Base-by-base conservation (phyloP, 306 rosid genomes). In the Vigna nakashimae region DNA sequence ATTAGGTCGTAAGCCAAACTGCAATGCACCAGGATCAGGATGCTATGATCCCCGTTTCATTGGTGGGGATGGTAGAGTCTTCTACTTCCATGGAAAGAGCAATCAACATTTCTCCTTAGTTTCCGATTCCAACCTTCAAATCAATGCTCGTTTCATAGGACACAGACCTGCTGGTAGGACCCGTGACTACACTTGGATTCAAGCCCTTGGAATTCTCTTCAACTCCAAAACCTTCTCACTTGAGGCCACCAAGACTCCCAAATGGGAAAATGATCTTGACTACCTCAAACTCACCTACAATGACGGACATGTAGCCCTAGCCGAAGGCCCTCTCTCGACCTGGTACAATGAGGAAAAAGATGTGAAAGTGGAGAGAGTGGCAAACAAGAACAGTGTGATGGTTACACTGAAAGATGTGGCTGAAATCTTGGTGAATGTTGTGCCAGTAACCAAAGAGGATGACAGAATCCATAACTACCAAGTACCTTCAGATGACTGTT, bases 21-120 rank as follows among this genome's bases (percentile, higher is more conserved):
- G 89, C 82, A 83, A 87, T 57, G 81, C 87, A 20, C 89, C 87
- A 0, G 91, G 89, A 80, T 78, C 87, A 28, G 86, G 86, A 71
- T 85, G 87, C 65, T 65, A 63, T 26, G 91, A 85, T 71, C 91
- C 91, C 1, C 84, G 82, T 15, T 85, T 87, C 86, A 74, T 85
- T 6, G 89, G 88, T 1, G 88, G 88, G 5, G 86, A 87, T 65
- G 87, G 87, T 5, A 65, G 82, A 62, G 89, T 87, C 8, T 87
- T 85, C 80, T 82, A 85, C 45, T 87, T 85, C 84, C 91, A 85
- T 8, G 87, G 86, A 16, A 88, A 85, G 79, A 85, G 77, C 62
- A 83, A 83, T 4, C 18, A 80, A 49, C 79, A 82, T 34, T 88
- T 85, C 81, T 56, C 38, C 71, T 57, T 85, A 16, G 87, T 83